Conservation (phyloP, 352 stramenopile genomes). For the Globisporangium rhizosaccharum region DNA sequence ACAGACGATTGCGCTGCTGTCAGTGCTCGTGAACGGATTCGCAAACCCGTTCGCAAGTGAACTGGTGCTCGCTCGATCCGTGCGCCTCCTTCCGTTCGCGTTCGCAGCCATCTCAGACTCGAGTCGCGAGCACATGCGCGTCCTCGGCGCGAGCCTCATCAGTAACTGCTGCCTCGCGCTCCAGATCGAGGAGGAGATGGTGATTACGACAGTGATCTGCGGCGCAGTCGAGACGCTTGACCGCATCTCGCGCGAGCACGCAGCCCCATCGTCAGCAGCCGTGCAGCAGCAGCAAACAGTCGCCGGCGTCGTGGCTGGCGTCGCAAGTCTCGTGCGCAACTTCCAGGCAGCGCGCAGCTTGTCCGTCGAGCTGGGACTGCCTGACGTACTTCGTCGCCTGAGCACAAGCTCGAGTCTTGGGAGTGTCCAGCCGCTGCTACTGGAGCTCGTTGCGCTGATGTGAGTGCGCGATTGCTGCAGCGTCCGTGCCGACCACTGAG, state of each 20-base stretch:
- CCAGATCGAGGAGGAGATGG: conserved; percentile 57
- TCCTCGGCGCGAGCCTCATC: conserved; percentile 56
- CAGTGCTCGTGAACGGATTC: conserved; percentile 63
- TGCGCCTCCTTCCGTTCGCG: conserved; percentile 62
- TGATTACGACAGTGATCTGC: conserved; percentile 68
- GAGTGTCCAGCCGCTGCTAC: conserved; percentile 47
- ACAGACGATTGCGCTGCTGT: conserved; percentile 52
- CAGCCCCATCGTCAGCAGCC: background rate
- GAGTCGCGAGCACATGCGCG: conserved; percentile 30
- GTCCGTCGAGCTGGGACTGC: conserved; percentile 55
- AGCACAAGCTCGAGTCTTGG: conserved; percentile 31
- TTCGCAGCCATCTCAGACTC: conserved; percentile 50
- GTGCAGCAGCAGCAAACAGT: conserved; percentile 36
- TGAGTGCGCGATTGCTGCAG: conserved; percentile 7
- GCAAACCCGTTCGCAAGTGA: conserved; percentile 47
- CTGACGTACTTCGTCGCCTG: conserved; percentile 55
- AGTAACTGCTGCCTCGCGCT: conserved; percentile 70
- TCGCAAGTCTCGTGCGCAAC: conserved; percentile 58
- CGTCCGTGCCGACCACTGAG: too few species aligned
- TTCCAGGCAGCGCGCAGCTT: conserved; percentile 55
- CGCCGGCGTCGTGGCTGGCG: conserved; percentile 54
- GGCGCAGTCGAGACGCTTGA: conserved; percentile 67
- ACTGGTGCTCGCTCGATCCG: conserved; percentile 34
- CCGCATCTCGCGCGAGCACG: conserved; percentile 33
- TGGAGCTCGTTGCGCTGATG: conserved; percentile 59